Evolutionary conservation across 768 basidiomycete species (phyloP).

Genomic region (Kockovaella imperatae): DNA sequence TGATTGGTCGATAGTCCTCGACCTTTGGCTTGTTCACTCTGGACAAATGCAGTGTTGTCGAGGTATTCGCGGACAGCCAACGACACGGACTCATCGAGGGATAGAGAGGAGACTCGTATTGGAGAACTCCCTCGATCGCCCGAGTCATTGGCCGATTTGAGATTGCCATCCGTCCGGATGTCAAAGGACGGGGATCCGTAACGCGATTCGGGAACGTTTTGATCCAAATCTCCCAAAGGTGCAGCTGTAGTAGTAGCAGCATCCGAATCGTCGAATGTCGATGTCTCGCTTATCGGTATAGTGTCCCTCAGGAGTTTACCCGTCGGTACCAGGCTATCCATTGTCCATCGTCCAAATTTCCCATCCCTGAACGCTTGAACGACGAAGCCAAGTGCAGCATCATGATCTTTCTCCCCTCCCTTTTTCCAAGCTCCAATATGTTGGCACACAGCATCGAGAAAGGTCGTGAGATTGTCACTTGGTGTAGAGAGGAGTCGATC

Average conservation of each 20-base stretch:
- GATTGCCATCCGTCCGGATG: too few species aligned
- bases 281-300: too few species aligned
- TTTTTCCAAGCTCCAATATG: constrained; percentile 75
- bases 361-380: constrained; percentile 75
- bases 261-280: too few species aligned
- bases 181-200: too few species aligned
- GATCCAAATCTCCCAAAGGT: too few species aligned
- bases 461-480: constrained; percentile 56
- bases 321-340: constrained; percentile 36
- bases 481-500: constrained; percentile 55
- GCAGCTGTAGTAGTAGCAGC: too few species aligned
- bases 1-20: too few species aligned
- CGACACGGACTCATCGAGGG: background rate
- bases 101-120: too few species aligned
- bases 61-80: background rate
- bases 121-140: too few species aligned
- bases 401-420: constrained; percentile 63
- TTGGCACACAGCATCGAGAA: constrained; percentile 61
- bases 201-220: too few species aligned
- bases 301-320: too few species aligned
- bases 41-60: background rate
- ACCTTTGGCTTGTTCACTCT: background rate
- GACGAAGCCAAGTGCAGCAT: constrained; percentile 70
- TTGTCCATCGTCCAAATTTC: constrained; percentile 41
- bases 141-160: too few species aligned